Base-by-base conservation (phyloP, 1,284 basidiomycete genomes). In the Volvariella surrecta region DNA sequence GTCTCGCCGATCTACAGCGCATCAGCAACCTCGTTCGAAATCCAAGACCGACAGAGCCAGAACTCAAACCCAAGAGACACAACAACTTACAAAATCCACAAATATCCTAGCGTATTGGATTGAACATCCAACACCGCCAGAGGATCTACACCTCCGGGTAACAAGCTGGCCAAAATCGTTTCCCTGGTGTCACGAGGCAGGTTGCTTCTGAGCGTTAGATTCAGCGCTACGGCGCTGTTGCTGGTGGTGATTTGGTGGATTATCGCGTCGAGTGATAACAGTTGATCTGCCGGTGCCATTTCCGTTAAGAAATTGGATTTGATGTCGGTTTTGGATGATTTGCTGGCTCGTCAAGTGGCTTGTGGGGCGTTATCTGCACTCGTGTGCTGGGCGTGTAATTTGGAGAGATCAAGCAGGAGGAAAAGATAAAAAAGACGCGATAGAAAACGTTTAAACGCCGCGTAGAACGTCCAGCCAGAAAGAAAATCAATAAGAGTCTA, bases 31-130 rank as follows among this genome's bases (percentile, higher is more conserved):
- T n/a, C n/a, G n/a, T n/a, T n/a, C n/a, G n/a, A n/a, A n/a, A n/a
- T n/a, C n/a, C n/a, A n/a, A n/a, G n/a, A n/a, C n/a, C n/a, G n/a
- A n/a, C n/a, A n/a, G n/a, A 48, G 8, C 31, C 16, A 22, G 13
- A 21, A 35, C 11, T 31, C 2, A 37, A 6, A 30, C 20, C 45
- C 13, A 2, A 19, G 30, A 39, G 42, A 16, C 9, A 34, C 21
- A 45, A 10, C 11, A 2, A 68, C 82, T 62, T 52, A 87, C 85
- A 89, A 56, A 32, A 89, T 79, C 52, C 78, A 82, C 24, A 89
- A 58, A 34, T 74, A 71, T 0, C 78, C 82, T 3, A 87, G 56
- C 1, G 82, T 81, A 56, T 84, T 73, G 31, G 54, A 55, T 24
- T 64, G 59, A 17, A 74, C 58, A 49, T 82, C 70, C 35, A 89